Percentiles rank a stretch among this genome's conserved stretches.
phyloP scores from a whole-genome alignment of 257 asterid genomes.

The Przewalskia tangutica region DNA sequence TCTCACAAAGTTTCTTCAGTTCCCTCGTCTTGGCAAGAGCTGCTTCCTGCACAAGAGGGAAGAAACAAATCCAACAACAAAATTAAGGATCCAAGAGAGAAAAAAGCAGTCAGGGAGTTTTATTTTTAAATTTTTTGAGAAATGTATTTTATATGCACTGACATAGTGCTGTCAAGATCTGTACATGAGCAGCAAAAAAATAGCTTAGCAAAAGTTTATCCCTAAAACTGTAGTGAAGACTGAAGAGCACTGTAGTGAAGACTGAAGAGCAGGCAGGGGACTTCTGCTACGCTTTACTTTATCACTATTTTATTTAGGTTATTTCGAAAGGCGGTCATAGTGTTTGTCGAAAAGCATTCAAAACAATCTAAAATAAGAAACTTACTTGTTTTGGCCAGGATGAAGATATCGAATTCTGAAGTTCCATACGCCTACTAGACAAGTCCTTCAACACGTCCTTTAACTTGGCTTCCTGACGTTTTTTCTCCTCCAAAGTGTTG shows the following conservation, averaged over 20 bases:
- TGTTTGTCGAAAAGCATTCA: not conserved
- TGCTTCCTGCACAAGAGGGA: conserved; percentile 46
- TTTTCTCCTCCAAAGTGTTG: conserved; percentile 85
- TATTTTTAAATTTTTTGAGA: not conserved
- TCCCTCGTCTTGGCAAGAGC: conserved; percentile 61
- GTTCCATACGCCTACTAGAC: conserved; percentile 65
- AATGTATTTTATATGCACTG: not conserved
- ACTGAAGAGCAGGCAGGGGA: not conserved
- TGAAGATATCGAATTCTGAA: conserved; percentile 83
- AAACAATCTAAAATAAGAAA: not conserved
- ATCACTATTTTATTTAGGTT: not conserved
- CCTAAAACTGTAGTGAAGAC: not conserved
- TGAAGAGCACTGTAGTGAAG: not conserved
- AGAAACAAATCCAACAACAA: not conserved
- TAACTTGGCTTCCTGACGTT: conserved; percentile 70
- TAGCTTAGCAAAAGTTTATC: not conserved
- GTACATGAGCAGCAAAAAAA: not conserved
- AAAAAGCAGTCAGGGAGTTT: not conserved
- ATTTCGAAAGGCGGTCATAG: not conserved
- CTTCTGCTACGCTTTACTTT: not conserved
- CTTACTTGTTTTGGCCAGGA: conserved; percentile 98
- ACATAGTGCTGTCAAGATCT: not conserved
- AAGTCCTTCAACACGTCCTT: conserved; percentile 80
- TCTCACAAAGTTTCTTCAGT: conserved; percentile 72
- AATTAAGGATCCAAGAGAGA: not conserved